Base-by-base conservation (phyloP, 1,139 yeast species). In the Protomyces macrosporus region DNA sequence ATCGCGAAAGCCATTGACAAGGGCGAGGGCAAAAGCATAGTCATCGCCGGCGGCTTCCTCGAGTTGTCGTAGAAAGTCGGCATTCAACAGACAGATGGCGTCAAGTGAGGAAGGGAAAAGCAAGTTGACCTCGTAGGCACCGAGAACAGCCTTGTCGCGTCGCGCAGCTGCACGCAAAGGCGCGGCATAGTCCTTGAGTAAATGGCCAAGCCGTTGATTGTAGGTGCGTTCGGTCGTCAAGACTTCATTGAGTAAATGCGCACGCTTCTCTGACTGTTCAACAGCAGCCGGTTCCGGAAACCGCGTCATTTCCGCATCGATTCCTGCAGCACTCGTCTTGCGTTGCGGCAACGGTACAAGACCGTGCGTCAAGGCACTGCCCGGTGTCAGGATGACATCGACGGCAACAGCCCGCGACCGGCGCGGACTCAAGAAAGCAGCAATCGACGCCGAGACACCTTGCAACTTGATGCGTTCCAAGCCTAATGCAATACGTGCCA, bases 101-200 rank as follows among this genome's bases (percentile, higher is more conserved):
- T 63, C 60, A n/a, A 63, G 52, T 16, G 59, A 45, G n/a, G 56
- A 36, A 4, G 65, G 65, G 16, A 63, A 63, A 16, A 63, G 52
- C n/a, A 51, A 45, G 48, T 53, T 58, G 23, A 60, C 53, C 14
- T 58, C 64, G 42, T 63, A 63, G 32, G 60, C 23, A 32, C 63
- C 63, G 10, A 63, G 56, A 10, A 58, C 34, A 6, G 58, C 60
- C 14, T 53, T 53, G 33, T 63, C 58, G 39, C 59, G 59, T 4
- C 61, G 48, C 6, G 55, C 53, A 39, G 60, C 53, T 10, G 57
- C 32, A 6, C 62, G 32, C 23, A 63, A 51, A 5, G 65, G 65
- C 34, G 36, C n/a, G 16, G 63, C 65, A 37, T 63, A 63, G 42
- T 58, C 65, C 5, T 37, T 56, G 36, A 58, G 35, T 32, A 63